phyloP scores from a whole-genome alignment of 129 eudicot genomes.

The Centrapalus pauciflorus region DNA sequence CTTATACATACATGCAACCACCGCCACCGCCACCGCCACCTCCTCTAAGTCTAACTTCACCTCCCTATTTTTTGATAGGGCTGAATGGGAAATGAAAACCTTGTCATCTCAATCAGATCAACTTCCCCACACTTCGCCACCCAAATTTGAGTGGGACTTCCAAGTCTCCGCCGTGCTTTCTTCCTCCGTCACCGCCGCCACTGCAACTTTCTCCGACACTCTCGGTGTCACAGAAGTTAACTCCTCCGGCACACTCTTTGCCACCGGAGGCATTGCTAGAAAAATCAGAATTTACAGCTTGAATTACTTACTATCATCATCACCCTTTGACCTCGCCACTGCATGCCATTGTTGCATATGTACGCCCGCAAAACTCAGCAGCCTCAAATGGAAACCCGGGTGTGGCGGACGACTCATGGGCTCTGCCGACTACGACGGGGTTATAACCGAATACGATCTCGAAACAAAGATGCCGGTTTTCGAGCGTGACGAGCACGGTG shows the following conservation, averaged over 20 bases:
- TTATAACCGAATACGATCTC: conserved; percentile 60
- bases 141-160: conserved; percentile 72
- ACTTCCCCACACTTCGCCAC: conserved; percentile 1
- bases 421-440: conserved; percentile 79
- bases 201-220: conserved; percentile 54
- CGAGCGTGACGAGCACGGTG: conserved; percentile 78
- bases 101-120: conserved; percentile 9
- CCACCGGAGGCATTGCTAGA: conserved; percentile 74
- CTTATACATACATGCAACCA: too few relatives aligned
- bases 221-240: conserved; percentile 68
- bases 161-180: conserved; percentile 50
- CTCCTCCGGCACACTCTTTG: conserved; percentile 46
- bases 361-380: conserved; percentile 75
- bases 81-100: conserved; percentile 60
- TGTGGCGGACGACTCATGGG: conserved; percentile 46
- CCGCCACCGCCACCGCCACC: conserved; percentile 9
- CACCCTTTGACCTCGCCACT: conserved; percentile 33
- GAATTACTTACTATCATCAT: conserved; percentile 9
- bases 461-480: conserved; percentile 60
- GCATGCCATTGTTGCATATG: conserved; percentile 49
- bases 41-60: background rate
- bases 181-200: conserved; percentile 23
- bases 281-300: conserved; percentile 49
- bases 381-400: conserved; percentile 72
- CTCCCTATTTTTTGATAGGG: background rate